phyloP scores from a whole-genome alignment of 768 basidiomycete species.

The Psilocybe sp. region DNA sequence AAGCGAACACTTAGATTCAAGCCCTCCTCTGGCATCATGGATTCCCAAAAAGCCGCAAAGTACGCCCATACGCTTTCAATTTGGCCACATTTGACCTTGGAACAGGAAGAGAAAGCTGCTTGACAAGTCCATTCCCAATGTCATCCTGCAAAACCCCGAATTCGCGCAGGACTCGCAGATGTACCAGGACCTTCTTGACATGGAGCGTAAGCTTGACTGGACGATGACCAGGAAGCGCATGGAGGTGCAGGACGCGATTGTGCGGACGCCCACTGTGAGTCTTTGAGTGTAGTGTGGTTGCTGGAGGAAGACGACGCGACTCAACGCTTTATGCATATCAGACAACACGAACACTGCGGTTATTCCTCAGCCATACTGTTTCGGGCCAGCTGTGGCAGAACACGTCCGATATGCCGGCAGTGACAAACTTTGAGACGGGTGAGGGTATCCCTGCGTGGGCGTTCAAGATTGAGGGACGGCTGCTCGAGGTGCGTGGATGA shows the following conservation, averaged over 20 bases:
- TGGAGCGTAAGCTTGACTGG: slow-evolving; percentile 94
- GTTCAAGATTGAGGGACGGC: slow-evolving; percentile 81
- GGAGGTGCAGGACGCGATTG: slow-evolving; percentile 88
- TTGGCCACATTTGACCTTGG: not conserved
- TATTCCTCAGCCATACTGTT: slow-evolving; percentile 87
- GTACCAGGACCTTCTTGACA: slow-evolving; percentile 82
- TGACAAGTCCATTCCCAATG: slow-evolving; percentile 77
- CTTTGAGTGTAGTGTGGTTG: not conserved
- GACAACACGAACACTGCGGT: slow-evolving; percentile 79
- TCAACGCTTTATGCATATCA: slow-evolving; percentile 23
- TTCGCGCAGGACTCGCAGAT: slow-evolving; percentile 81
- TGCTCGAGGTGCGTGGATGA: slow-evolving; percentile 63
- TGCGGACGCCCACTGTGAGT: slow-evolving; percentile 65
- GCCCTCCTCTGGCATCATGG: slow-evolving; percentile 6
- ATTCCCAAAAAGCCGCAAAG: slow-evolving; percentile 18
- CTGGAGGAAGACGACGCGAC: not conserved
- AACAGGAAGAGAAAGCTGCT: slow-evolving; percentile 73
- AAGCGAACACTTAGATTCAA: too few species aligned
- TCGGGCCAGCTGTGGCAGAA: slow-evolving; percentile 85
- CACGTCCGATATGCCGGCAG: slow-evolving; percentile 38
- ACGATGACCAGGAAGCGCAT: slow-evolving; percentile 87
- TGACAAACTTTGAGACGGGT: slow-evolving; percentile 71
- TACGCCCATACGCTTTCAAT: slow-evolving; percentile 1
- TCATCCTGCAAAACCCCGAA: slow-evolving; percentile 67
- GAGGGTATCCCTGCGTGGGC: slow-evolving; percentile 90